Conservation (phyloP, 768 basidiomycete genomes). For the Xerocomellus dryophilus region DNA sequence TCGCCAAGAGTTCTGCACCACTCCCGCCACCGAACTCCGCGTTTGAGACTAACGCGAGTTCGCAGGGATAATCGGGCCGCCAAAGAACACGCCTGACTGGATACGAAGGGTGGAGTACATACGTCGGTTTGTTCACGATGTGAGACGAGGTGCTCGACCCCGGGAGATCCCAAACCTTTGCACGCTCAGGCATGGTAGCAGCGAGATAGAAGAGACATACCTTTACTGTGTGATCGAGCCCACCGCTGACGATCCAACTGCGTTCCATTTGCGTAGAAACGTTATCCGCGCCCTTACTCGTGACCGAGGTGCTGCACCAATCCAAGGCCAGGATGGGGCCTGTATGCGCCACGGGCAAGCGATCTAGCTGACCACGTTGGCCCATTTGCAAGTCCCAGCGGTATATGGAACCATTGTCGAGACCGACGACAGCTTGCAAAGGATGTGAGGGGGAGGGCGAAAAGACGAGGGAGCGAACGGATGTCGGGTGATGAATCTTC, state of each 20-base stretch:
- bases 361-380: conserved; percentile 68
- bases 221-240: conserved; percentile 77
- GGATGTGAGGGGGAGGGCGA: conserved; percentile 65
- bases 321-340: conserved; percentile 71
- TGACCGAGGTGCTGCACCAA: conserved; percentile 49
- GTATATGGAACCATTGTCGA: conserved; percentile 70
- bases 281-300: conserved; percentile 16
- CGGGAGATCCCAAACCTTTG: conserved; percentile 69
- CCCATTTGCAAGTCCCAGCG: conserved; percentile 82
- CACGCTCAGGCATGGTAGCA: background rate
- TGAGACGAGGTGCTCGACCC: conserved; percentile 40
- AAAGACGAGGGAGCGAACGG: conserved; percentile 67
- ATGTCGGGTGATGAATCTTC: conserved; percentile 66
- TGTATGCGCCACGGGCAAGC: conserved; percentile 69
- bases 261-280: conserved; percentile 20
- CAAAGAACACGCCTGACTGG: conserved; percentile 72
- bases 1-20: conserved; percentile 23
- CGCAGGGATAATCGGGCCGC: conserved; percentile 75
- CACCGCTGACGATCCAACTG: conserved; percentile 80
- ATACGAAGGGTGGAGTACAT: conserved; percentile 71
- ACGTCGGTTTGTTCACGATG: conserved; percentile 61
- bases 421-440: conserved; percentile 63
- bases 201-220: conserved; percentile 32
- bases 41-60: conserved; percentile 71
- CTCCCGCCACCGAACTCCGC: conserved; percentile 45